Base-by-base conservation (phyloP, 352 stramenopile species). In the Thalassiosira mediterranea region DNA sequence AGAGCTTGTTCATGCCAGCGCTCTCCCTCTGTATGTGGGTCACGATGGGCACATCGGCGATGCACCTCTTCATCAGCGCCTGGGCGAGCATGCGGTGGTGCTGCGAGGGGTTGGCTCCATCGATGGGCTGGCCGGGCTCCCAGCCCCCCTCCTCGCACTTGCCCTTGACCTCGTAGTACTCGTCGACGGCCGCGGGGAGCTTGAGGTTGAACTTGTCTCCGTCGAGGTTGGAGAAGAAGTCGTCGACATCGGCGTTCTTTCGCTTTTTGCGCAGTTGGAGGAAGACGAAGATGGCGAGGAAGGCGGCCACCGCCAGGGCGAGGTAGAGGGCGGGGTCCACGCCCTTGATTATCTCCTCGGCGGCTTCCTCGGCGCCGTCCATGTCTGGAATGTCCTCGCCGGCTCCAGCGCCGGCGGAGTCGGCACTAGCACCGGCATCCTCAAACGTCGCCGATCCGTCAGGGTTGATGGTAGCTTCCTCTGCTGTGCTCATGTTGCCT, bases 21-120 rank as follows among this genome's bases (percentile, higher is more conserved):
- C 87, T 90, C 71, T 95, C 90, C 68, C 94, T 94, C 69, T 95
- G 90, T 82, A 95, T 93, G 51, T 92, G 86, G 29, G 88, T 86
- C 13, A 95, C 91, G 62, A 95, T 88, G 4, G 90, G 90, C 72
- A 95, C 94, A 66, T 94, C 88, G 8, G 83, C 89, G 71, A 95
- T 94, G 26, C 88, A 90, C 61, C 90, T 76, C 72, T 95, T 95
- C 80, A 95, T 93, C 1, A 95, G 71, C 11, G 89, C 88, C 69
- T 94, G 90, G 11, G 88, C 87, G 31, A 95, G 70, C 23, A 87
- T 47, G 40, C 82, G 76, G 58, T 90, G 78, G 38, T 86, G 83
- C 42, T 71, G 53, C 7, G 47, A 32, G 21, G 47, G 47, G 15
- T 56, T 13, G 23, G 19, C 17, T 8, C 32, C 19, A 31, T 11